Conservation (phyloP, 345 rosid genomes). For the Gossypium arboreum region DNA sequence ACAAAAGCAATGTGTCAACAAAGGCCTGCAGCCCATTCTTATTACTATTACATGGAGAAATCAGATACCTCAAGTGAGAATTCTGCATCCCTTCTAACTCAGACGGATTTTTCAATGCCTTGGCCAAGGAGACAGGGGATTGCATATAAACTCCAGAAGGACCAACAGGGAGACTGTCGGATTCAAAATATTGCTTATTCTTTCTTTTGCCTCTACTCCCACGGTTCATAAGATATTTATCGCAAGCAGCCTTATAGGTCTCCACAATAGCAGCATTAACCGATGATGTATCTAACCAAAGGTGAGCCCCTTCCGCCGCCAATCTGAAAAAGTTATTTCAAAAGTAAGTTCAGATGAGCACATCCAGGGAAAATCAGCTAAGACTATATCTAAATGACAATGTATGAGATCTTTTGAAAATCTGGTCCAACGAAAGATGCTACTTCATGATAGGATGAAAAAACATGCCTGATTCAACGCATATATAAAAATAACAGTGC, state of each 20-base stretch:
- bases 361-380: neutral
- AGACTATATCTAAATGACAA: neutral
- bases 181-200: slow-evolving; percentile 22
- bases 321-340: slow-evolving; percentile 41
- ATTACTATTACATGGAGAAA: neutral
- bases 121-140: slow-evolving; percentile 78
- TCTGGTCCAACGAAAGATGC: neutral
- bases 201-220: slow-evolving; percentile 30
- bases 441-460: slow-evolving; percentile 1
- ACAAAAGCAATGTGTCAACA: neutral
- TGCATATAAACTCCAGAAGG: slow-evolving; percentile 58
- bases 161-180: slow-evolving; percentile 36
- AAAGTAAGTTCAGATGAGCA: neutral
- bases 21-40: neutral
- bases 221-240: slow-evolving; percentile 36
- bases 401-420: neutral
- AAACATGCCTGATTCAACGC: neutral
- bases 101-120: slow-evolving; percentile 77
- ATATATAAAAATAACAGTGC: neutral
- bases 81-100: slow-evolving; percentile 88
- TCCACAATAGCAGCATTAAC: slow-evolving; percentile 76
- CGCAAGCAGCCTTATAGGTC: slow-evolving; percentile 62
- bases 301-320: slow-evolving; percentile 63
- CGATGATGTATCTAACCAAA: slow-evolving; percentile 83
- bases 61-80: slow-evolving; percentile 72